A percentile compares a stretch with the other conserved stretches of the same genome.
Conservation (phyloP, 257 asterid genomes). For the Fraxinus americana region DNA sequence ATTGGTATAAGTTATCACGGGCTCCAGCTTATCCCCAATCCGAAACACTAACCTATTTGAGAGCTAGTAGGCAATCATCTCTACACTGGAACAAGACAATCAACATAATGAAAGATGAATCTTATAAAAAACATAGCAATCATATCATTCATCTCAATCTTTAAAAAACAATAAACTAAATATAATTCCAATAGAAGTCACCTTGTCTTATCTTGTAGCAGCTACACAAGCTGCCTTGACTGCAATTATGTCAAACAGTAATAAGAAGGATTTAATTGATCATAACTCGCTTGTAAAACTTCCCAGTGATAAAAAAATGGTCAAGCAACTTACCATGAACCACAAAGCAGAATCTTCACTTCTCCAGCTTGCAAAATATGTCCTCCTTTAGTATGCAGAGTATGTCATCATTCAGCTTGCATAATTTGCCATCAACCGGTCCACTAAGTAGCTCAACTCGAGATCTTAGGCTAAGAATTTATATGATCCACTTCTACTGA, state of each 20-base stretch:
- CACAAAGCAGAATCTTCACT: conserved; percentile 24
- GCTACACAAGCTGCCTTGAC: conserved; percentile 37
- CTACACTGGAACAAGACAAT: background rate
- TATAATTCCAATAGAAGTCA: conserved; percentile 5
- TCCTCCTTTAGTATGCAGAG: background rate
- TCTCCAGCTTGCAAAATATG: too few species aligned
- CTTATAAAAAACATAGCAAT: background rate
- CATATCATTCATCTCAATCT: background rate
- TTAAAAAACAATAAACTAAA: too few species aligned
- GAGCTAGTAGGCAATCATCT: background rate
- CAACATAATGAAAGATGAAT: background rate
- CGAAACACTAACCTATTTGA: background rate
- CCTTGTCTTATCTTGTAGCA: conserved; percentile 34
- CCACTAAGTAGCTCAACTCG: conserved; percentile 26
- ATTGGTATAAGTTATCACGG: too few species aligned
- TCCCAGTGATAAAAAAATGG: conserved; percentile 43
- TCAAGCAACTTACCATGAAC: conserved; percentile 43
- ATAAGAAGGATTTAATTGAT: conserved; percentile 41
- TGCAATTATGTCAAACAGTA: conserved; percentile 22
- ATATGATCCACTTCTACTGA: conserved; percentile 25
- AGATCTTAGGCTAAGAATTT: conserved; percentile 21
- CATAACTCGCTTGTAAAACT: conserved; percentile 45
- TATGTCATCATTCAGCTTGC: background rate
- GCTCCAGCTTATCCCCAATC: background rate
- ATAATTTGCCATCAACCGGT: background rate